Base-by-base conservation (phyloP, 2,329 filamentous ascomycete genomes). In the Chrysoporthe austroafricana region DNA sequence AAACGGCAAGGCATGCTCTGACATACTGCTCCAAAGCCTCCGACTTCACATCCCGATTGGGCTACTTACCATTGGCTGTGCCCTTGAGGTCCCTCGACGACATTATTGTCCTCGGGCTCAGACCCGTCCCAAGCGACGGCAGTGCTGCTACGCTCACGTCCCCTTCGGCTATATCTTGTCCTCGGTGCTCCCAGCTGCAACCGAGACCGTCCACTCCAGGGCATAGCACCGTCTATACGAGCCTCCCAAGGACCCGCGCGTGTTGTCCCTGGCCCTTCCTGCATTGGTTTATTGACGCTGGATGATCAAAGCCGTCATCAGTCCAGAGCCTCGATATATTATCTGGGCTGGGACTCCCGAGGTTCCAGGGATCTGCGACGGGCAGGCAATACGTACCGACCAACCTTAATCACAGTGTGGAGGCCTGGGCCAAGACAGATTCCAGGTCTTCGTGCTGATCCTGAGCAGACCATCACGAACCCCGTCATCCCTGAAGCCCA, bases 401-500 rank as follows among this genome's bases (percentile, higher is more conserved):
- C 59, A 61, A 61, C 59, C 59, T 61, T 61, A 61, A 61, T 48
- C 59, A 61, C 59, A 46, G 59, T 61, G 59, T 61, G 59, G 59
- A 61, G 59, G 54, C 59, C n/a, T 61, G 11, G 42, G 7, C 59
- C 42, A 26, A 61, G 44, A 61, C 42, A 46, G 21, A 44, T 48
- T 44, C 43, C 11, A 60, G n/a, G 59, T 61, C 59, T 26, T 61
- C 43, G 26, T n/a, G 42, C 42, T 61, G 59, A 46, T n/a, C 59
- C 39, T 61, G 42, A 34, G 48, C 59, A 61, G 59, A 61, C 42
- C 42, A 36, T n/a, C 59, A 32, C 43, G 59, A 46, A 60, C 59
- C 21, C 42, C 43, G 59, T 61, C 42, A 61, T 48, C 59, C 59
- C 59, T 61, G 59, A 46, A 61, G 59, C 59, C 59, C 59, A 61